These are phyloP conservation scores for Penicillium salamii DNA, from an alignment of 495 filamentous ascomycete genomes.

Conservation along the genomic window DNA sequence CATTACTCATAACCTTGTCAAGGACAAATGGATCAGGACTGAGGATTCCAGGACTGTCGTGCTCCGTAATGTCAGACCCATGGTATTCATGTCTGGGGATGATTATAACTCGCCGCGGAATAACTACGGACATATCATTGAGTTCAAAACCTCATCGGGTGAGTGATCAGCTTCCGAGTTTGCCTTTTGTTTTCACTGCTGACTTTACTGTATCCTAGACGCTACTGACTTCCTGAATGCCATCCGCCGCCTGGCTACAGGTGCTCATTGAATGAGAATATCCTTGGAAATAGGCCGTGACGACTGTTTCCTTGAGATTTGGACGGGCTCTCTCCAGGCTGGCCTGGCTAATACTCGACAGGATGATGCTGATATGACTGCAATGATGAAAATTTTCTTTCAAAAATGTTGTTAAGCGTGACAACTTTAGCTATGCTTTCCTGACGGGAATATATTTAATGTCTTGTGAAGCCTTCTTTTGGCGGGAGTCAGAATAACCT, in stretches of 20 bases:
- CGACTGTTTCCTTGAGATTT: too few species aligned
- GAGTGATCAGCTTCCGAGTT: not conserved
- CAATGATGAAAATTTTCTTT: slow-evolving; percentile 16
- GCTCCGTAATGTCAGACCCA: slow-evolving; percentile 58
- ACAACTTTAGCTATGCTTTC: too few species aligned
- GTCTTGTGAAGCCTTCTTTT: too few species aligned
- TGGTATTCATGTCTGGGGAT: slow-evolving; percentile 57
- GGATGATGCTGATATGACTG: slow-evolving; percentile 21
- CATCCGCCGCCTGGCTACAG: slow-evolving; percentile 20
- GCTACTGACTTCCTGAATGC: slow-evolving; percentile 32
- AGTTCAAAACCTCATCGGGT: slow-evolving; percentile 37
- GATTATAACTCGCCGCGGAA: slow-evolving; percentile 45
- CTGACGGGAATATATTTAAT: too few species aligned
- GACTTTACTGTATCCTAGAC: slow-evolving; percentile 21
- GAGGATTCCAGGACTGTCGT: slow-evolving; percentile 51
- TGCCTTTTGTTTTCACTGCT: not conserved
- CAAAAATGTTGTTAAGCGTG: too few species aligned
- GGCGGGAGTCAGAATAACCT: too few species aligned
- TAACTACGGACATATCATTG: slow-evolving; percentile 31
- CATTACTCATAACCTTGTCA: slow-evolving; percentile 58
- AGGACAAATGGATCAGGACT: slow-evolving; percentile 55
- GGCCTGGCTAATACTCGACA: too few species aligned
- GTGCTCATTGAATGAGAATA: not conserved
- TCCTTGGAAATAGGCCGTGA: too few species aligned
- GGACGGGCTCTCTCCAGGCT: too few species aligned